A percentile compares a stretch with the other conserved stretches of the same genome.
Conservation (phyloP, 2,329 filamentous ascomycete species). For the Cladophialophora exuberans region DNA sequence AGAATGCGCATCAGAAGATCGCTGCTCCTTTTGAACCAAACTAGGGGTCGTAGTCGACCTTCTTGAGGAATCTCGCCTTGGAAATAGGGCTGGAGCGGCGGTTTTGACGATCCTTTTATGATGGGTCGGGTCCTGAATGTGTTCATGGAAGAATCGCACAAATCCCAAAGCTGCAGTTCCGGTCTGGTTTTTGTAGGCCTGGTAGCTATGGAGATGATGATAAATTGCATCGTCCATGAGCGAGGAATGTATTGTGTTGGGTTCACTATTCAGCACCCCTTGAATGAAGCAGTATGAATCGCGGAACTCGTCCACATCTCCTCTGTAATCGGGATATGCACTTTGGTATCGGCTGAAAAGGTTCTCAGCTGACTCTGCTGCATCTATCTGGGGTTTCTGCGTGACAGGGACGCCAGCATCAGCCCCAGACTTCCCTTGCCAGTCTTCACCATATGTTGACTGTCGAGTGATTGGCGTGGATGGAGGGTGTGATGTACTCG, state of each 20-base stretch:
- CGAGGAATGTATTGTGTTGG: constrained; percentile 39
- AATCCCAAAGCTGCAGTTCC: constrained; percentile 39
- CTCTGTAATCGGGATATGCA: constrained; percentile 45
- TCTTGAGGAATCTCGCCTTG: not conserved
- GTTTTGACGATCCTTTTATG: constrained; percentile 14
- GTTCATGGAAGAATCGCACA: constrained; percentile 42
- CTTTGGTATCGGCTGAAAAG: constrained; percentile 43
- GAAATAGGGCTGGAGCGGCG: not conserved
- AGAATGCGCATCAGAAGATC: not conserved
- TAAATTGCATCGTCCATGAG: constrained; percentile 54
- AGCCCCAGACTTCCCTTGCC: too few species aligned
- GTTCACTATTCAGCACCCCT: constrained; percentile 34
- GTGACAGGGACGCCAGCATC: too few species aligned
- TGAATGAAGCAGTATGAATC: constrained; percentile 43
- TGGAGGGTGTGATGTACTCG: not conserved
- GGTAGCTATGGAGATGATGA: constrained; percentile 44
- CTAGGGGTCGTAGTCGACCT: not conserved
- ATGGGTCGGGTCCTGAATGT: constrained; percentile 17
- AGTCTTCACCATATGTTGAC: constrained; percentile 10
- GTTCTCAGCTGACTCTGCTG: constrained; percentile 9
- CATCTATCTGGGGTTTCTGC: too few species aligned
- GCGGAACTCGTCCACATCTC: constrained; percentile 43
- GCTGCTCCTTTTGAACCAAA: not conserved
- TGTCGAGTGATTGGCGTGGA: constrained; percentile 17
- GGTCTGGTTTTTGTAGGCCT: constrained; percentile 38